A percentile compares a stretch with the other conserved stretches of the same genome.
Evolutionary conservation across 805 yeast species (phyloP).

Genomic region (Candida oleophila): DNA sequence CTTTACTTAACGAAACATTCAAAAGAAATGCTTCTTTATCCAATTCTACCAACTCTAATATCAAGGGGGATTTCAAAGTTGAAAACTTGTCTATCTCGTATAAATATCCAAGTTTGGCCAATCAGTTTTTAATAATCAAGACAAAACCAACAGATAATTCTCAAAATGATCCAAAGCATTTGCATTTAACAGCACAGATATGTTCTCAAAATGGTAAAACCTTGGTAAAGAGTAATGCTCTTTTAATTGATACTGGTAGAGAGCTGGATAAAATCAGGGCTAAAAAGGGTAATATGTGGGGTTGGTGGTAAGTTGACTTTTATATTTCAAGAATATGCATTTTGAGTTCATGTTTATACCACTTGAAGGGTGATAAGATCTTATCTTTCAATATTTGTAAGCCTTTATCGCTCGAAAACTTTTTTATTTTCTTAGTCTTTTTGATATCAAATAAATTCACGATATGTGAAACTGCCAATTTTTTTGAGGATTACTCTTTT

Average conservation of each 20-base stretch:
- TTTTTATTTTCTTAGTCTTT: no score
- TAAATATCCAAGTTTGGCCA: slow-evolving; percentile 71
- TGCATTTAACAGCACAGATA: slow-evolving; percentile 50
- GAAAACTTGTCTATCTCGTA: slow-evolving; percentile 52
- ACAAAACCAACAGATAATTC: slow-evolving; percentile 28
- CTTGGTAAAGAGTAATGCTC: slow-evolving; percentile 58
- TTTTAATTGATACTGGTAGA: slow-evolving; percentile 39
- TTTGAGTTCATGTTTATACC: no score
- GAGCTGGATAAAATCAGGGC: slow-evolving; percentile 8
- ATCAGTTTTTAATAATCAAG: slow-evolving; percentile 69
- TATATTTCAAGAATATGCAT: background rate
- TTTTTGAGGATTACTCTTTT: no score
- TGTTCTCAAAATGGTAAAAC: slow-evolving; percentile 51
- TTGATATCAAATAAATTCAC: no score
- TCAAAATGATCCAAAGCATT: slow-evolving; percentile 28
- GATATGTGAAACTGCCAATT: no score
- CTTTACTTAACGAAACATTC: slow-evolving; percentile 74
- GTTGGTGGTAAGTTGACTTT: background rate
- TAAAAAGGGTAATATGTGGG: background rate
- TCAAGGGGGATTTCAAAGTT: slow-evolving; percentile 49
- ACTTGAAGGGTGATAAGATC: no score
- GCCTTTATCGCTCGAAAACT: no score
- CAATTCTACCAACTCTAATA: slow-evolving; percentile 26
- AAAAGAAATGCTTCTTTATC: slow-evolving; percentile 52
- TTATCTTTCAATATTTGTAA: no score